These are phyloP conservation scores for Boletus bicolor DNA, from an alignment of 768 basidiomycete genomes.

Conservation along the genomic window DNA sequence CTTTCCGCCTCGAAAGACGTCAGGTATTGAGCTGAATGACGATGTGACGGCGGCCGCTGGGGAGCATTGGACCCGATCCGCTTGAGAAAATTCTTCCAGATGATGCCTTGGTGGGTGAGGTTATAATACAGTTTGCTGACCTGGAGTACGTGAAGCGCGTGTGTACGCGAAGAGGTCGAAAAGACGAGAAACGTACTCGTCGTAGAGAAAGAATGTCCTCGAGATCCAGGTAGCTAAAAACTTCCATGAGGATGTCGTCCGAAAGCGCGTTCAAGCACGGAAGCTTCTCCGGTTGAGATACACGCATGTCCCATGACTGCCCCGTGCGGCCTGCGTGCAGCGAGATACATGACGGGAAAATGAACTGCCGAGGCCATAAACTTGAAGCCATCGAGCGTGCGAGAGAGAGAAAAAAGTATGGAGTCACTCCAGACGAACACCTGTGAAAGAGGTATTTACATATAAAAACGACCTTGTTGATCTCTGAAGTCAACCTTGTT, in stretches of 20 bases:
- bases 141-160: constrained; percentile 30
- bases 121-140: constrained; percentile 57
- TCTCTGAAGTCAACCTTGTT: constrained; percentile 18
- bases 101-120: constrained; percentile 62
- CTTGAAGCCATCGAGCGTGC: constrained; percentile 21
- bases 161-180: neutral
- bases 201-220: constrained; percentile 38
- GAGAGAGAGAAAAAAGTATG: constrained; percentile 4
- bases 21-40: constrained; percentile 36
- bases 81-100: constrained; percentile 65
- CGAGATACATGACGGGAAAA: constrained; percentile 17
- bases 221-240: constrained; percentile 36
- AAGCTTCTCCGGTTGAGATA: constrained; percentile 21
- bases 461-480: constrained; percentile 17
- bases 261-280: constrained; percentile 32
- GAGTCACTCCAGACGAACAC: neutral
- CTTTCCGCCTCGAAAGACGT: constrained; percentile 47
- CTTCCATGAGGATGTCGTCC: constrained; percentile 39
- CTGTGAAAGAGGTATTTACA: constrained; percentile 18
- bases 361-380: constrained; percentile 22
- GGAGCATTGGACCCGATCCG: constrained; percentile 55
- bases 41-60: constrained; percentile 57
- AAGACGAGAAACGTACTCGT: constrained; percentile 26
- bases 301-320: constrained; percentile 26
- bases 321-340: constrained; percentile 11